Evolutionary conservation across 345 rosid species (phyloP), one percentile per base, ranked within the genome.

Genomic region (Syzygium oleosum): DNA sequence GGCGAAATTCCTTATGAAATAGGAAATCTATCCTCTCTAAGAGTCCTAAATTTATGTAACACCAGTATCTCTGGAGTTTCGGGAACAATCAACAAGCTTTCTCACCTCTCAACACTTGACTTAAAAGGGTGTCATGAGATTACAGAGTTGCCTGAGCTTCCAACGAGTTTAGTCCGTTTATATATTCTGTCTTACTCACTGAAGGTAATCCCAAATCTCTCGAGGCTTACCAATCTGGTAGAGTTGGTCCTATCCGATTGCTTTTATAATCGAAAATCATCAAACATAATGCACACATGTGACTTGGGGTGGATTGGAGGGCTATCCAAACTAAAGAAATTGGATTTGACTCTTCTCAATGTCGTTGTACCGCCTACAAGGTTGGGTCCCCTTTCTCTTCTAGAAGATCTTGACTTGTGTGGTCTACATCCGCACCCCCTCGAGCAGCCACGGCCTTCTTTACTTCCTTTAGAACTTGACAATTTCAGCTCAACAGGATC

Each of bases 311-410:
- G 15, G 14, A 23, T 58, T 23, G 63, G 13, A 25, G 25, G n/a
- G 63, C n/a, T 58, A 58, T 23, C 59, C 6, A 58, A 25, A 58
- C 63, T 58, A 11, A 58, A 58, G 12, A 12, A 58, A 6, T 58
- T 58, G 1, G 25, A 12, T 5, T 11, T 58, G 13, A 4, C 2
- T 58, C 12, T 58, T 23, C 63, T 58, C 13, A 23, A 58, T 11
- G 5, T 58, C 29, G 5, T 1, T 10, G 6, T 6, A 23, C 63
- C 29, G 0, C 14, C 3, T 8, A 1, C 12, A 0, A 2, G 3
- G 59, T 21, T 21, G 59, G 27, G 59, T 55, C 25, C 9, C 25
- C 2, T 21, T 55, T 55, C 0, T 55, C 27, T 55, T 55, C 9
- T 55, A 55, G 12, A 58, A 58, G 6, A 58, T 23, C 63, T 58